A percentile compares a stretch with the other conserved stretches of the same genome.
Evolutionary conservation across 208 protist genomes (phyloP).

Genomic region (Herpetomonas samuelpessoai): DNA sequence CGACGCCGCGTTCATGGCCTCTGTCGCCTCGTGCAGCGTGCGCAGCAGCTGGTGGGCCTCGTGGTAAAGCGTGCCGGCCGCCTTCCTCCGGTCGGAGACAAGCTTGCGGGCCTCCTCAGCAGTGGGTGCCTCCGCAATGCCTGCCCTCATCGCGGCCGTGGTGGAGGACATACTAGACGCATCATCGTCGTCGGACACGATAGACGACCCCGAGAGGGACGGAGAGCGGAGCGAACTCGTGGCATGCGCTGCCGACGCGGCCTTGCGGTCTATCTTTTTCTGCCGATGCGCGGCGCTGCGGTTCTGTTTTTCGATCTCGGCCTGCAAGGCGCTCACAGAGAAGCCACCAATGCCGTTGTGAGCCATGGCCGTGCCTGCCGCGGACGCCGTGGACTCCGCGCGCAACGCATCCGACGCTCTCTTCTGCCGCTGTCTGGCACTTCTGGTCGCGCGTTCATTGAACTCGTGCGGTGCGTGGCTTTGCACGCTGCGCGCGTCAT

Average conservation of each 20-base stretch:
- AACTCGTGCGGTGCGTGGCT: too few species aligned
- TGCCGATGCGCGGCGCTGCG: too few species aligned
- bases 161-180: too few species aligned
- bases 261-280: neutral
- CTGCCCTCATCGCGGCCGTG: neutral
- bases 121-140: constrained; percentile 34
- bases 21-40: constrained; percentile 35
- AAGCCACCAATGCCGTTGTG: neutral
- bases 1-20: constrained; percentile 55
- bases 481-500: constrained; percentile 23
- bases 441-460: too few species aligned
- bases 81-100: constrained; percentile 39
- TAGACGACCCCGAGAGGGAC: neutral
- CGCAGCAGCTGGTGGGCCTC: constrained; percentile 59
- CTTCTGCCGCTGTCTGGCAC: too few species aligned
- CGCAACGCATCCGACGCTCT: neutral
- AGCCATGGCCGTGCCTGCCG: neutral
- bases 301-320: neutral
- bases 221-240: neutral
- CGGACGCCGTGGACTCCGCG: neutral
- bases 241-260: neutral
- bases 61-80: constrained; percentile 48
- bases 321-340: neutral
- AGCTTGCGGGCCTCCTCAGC: constrained; percentile 34
- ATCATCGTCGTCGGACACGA: too few species aligned